A percentile compares a stretch with the other conserved stretches of the same genome.
These are phyloP conservation scores for Neurospora sp. DNA, from an alignment of 495 filamentous ascomycete species.

Conservation along the genomic window DNA sequence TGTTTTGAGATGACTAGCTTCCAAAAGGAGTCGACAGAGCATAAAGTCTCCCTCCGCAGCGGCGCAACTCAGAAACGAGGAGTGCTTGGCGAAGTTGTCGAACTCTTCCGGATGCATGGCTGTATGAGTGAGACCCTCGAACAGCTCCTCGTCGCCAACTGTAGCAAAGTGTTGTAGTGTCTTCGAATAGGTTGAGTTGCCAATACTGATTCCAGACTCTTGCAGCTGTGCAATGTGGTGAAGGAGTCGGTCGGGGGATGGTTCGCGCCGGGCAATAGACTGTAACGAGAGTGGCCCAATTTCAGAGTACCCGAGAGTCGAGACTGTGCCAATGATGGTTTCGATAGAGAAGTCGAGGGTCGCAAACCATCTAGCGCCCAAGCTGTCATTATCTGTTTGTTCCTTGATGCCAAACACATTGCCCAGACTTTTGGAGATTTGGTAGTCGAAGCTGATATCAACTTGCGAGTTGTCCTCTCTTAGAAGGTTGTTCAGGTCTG, in stretches of 20 bases:
- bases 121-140: conserved; percentile 50
- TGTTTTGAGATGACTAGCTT: conserved; percentile 7
- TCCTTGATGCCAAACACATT: conserved; percentile 35
- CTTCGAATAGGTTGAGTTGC: conserved; percentile 46
- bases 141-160: conserved; percentile 43
- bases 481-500: background rate
- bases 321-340: conserved; percentile 51
- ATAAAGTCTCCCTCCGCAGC: conserved; percentile 18
- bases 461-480: background rate
- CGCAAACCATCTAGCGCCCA: conserved; percentile 60
- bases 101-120: conserved; percentile 70
- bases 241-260: conserved; percentile 41
- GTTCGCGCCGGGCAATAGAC: conserved; percentile 54
- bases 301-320: conserved; percentile 50
- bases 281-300: conserved; percentile 67
- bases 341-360: conserved; percentile 54
- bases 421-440: conserved; percentile 34
- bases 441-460: conserved; percentile 20
- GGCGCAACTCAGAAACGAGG: conserved; percentile 21
- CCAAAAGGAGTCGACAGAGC: conserved; percentile 19
- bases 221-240: conserved; percentile 46
- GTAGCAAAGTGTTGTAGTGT: conserved; percentile 48
- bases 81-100: conserved; percentile 52
- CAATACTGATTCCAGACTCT: conserved; percentile 47
- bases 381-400: conserved; percentile 45